phyloP scores from a whole-genome alignment of 2,329 filamentous ascomycete species.

The Fusarium pilosicola region DNA sequence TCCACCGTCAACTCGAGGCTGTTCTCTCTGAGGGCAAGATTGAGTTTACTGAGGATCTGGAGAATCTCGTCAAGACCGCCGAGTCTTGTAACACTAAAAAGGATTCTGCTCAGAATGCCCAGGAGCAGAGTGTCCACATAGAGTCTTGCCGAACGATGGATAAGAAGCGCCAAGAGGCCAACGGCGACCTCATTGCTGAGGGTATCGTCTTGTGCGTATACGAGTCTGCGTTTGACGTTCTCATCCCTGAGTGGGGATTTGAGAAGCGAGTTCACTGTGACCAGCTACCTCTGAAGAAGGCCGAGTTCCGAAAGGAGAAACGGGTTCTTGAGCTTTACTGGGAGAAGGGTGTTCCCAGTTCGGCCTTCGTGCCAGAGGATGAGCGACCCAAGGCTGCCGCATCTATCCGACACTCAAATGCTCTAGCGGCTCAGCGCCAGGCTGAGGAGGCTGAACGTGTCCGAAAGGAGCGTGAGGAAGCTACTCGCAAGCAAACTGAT shows the following conservation, averaged over 20 bases:
- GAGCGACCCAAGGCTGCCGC: constrained; percentile 88
- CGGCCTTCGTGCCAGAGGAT: constrained; percentile 94
- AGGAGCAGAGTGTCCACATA: constrained; percentile 99
- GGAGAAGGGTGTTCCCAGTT: constrained; percentile 99
- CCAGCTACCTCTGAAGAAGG: constrained; percentile 96
- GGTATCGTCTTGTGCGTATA: constrained; percentile 98
- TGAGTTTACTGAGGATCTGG: constrained; percentile 89
- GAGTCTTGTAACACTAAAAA: constrained; percentile 99
- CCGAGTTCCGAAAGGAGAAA: constrained; percentile 98
- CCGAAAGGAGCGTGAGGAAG: constrained; percentile 89
- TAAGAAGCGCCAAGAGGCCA: constrained; percentile 84
- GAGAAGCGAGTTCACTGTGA: constrained; percentile 99
- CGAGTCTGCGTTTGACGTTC: constrained; percentile 96
- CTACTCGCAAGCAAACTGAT: constrained; percentile 91
- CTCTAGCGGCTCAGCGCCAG: constrained; percentile 79
- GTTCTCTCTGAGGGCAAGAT: constrained; percentile 82
- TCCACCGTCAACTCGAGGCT: constrained; percentile 92
- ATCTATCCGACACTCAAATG: constrained; percentile 78
- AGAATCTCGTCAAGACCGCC: constrained; percentile 88
- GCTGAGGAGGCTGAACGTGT: constrained; percentile 84
- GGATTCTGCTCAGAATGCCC: constrained; percentile 94
- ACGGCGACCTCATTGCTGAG: constrained; percentile 92
- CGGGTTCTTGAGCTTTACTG: constrained; percentile 96
- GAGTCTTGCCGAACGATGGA: constrained; percentile 97
- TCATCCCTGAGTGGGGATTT: constrained; percentile 98